A percentile compares a stretch with the other conserved stretches of the same genome.
Conservation (phyloP, 2,329 filamentous ascomycete genomes). For the Boeremia exigua region DNA sequence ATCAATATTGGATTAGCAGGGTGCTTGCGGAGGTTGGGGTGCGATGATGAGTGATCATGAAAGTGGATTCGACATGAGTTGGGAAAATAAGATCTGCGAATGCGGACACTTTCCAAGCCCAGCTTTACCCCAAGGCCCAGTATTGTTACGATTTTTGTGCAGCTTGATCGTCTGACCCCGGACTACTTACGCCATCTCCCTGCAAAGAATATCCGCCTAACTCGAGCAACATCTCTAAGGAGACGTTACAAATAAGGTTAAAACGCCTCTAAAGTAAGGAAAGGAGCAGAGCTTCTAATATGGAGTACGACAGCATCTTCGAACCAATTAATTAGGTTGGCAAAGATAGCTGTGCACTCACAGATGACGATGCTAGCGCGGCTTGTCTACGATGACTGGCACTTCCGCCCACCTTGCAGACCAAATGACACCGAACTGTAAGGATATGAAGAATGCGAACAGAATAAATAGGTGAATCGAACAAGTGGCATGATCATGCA, state of each 20-base stretch:
- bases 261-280: not conserved
- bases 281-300: not conserved
- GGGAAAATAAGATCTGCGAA: too few relatives aligned
- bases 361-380: slow-evolving; percentile 4
- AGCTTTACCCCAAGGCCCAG: too few relatives aligned
- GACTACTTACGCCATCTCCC: too few relatives aligned
- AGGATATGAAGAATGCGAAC: not conserved
- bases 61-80: too few relatives aligned
- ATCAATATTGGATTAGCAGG: slow-evolving; percentile 8
- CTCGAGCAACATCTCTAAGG: not conserved
- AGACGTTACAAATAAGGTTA: slow-evolving; percentile 9
- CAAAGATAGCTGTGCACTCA: slow-evolving; percentile 7
- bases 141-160: too few relatives aligned
- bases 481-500: not conserved
- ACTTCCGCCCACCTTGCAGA: not conserved
- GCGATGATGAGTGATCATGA: too few relatives aligned
- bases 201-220: too few relatives aligned
- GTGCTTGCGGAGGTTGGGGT: too few relatives aligned
- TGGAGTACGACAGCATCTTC: slow-evolving; percentile 11
- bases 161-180: too few relatives aligned
- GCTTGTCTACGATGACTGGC: slow-evolving; percentile 8
- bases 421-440: not conserved
- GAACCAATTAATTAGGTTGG: slow-evolving; percentile 2
- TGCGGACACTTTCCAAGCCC: too few relatives aligned
- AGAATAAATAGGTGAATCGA: not conserved